These are phyloP conservation scores for Ceratobasidium sp. DNA, from an alignment of 1,284 basidiomycete genomes.

Conservation along the genomic window DNA sequence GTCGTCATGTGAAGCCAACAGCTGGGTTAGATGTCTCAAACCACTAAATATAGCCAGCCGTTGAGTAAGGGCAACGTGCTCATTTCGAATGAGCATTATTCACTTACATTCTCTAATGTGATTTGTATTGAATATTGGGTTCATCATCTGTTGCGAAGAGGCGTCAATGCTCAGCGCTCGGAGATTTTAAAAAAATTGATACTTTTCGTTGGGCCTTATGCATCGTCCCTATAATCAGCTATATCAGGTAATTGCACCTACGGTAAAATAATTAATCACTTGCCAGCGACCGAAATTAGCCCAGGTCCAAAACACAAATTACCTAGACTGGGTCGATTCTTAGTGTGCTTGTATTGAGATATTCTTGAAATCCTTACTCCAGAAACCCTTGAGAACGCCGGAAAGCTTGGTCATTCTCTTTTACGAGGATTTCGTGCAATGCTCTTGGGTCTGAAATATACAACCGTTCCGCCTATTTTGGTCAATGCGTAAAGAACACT, in stretches of 20 bases:
- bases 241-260: background rate
- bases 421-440: slow-evolving; percentile 29
- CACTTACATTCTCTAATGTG: slow-evolving; percentile 24
- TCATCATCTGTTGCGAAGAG: slow-evolving; percentile 13
- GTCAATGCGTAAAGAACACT: background rate
- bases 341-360: too few relatives aligned
- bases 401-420: slow-evolving; percentile 4
- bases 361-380: background rate
- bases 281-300: background rate
- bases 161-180: background rate
- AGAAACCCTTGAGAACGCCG: background rate
- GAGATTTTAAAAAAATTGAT: too few relatives aligned
- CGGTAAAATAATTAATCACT: background rate
- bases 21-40: background rate
- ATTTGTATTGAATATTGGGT: slow-evolving; percentile 24
- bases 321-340: background rate
- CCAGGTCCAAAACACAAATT: slow-evolving; percentile 8
- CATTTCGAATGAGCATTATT: background rate
- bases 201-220: slow-evolving; percentile 34
- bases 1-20: background rate
- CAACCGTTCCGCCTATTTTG: background rate
- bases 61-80: background rate
- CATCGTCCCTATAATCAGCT: background rate
- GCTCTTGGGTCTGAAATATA: slow-evolving; percentile 21
- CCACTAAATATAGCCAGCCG: background rate